Evolutionary conservation across 768 basidiomycete genomes (phyloP), one percentile per base, ranked within the genome.

Genomic region (Termitomyces sp.): DNA sequence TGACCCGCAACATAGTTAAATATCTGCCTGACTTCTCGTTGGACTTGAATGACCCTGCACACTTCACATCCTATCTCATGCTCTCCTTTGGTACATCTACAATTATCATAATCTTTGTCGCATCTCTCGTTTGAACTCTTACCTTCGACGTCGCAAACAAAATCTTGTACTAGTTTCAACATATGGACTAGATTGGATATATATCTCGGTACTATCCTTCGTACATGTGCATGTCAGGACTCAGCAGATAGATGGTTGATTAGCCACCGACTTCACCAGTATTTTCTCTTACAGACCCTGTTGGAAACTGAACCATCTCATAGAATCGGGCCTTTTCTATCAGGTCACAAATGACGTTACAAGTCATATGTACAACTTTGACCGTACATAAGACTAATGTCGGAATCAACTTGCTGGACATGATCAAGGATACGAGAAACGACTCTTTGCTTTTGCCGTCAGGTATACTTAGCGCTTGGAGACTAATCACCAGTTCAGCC

Each of bases 1-100:
- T 0, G 67, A 87, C 5, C 63, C 74, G 4, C 82, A 76, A 63
- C 76, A 82, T 51, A 79, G 68, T 33, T 90, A 75, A 76, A 62
- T 54, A 45, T 22, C 34, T 46, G 7, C 32, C 32, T 39, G 4
- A 33, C 40, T 40, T 18, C 36, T 33, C 22, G n/a, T 37, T 56
- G 46, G 56, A 60, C 56, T 39, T 57, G n/a, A 37, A 46, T 49
- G 46, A 34, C 36, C 57, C 22, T 24, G 44, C 40, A 24, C 57
- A 62, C 18, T 55, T 53, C 37, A 22, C 56, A 51, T 36, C 43
- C 53, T 60, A 57, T 58, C 43, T 58, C 60, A 65, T 62, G 57
- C 56, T 45, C 45, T 49, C 59, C 34, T 61, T 60, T 55, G 50
- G 32, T 53, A 64, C 58, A 46, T 46, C 53, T 53, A 53, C 51